These are phyloP conservation scores for Myriosclerotinia duriaeana DNA, from an alignment of 2,329 filamentous ascomycete species.

Conservation along the genomic window DNA sequence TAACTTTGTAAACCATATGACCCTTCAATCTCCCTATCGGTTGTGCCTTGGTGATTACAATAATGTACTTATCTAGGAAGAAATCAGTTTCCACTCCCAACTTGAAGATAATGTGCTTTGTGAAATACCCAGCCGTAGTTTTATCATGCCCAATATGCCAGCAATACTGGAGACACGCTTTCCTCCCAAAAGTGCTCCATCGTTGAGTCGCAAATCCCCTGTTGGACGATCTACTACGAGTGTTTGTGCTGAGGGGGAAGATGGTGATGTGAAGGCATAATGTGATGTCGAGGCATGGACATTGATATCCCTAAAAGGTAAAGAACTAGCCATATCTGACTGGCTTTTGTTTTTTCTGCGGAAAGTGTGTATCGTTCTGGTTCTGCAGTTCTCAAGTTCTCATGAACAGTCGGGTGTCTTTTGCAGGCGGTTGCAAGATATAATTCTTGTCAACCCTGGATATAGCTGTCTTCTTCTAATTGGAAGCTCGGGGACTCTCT, in stretches of 20 bases:
- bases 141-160: constrained; percentile 91
- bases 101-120: not conserved
- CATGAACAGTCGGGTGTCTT: constrained; percentile 1
- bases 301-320: constrained; percentile 95
- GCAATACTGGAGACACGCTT: constrained; percentile 92
- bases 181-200: constrained; percentile 71
- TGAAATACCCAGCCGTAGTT: constrained; percentile 78
- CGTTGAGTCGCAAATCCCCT: constrained; percentile 81
- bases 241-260: constrained; percentile 82
- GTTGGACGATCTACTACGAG: constrained; percentile 89
- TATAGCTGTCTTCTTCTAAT: constrained; percentile 22
- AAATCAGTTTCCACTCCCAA: constrained; percentile 26
- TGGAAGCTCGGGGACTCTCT: constrained; percentile 12
- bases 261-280: constrained; percentile 96
- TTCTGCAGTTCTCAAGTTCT: not conserved
- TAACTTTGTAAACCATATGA: constrained; percentile 93
- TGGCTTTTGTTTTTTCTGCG: constrained; percentile 2
- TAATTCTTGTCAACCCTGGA: constrained; percentile 10
- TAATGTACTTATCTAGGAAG: constrained; percentile 80
- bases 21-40: constrained; percentile 89
- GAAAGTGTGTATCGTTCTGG: not conserved
- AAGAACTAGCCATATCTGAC: constrained; percentile 48
- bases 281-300: constrained; percentile 87
- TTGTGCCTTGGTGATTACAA: constrained; percentile 92
- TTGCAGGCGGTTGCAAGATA: not conserved